Conservation (phyloP, 106 monocot genomes). For the Apostasia ramifera region DNA sequence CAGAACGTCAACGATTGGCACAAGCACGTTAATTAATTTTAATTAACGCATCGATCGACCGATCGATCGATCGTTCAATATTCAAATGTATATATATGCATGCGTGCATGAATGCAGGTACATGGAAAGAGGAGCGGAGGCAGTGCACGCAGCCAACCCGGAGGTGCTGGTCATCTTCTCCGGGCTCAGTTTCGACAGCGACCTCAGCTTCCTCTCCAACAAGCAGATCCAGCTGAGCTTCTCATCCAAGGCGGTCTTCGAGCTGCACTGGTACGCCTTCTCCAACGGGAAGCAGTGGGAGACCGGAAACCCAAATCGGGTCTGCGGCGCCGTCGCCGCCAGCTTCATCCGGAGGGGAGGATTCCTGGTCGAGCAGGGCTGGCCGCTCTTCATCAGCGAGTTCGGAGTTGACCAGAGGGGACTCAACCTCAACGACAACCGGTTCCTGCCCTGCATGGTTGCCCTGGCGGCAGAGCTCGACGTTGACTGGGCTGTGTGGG, state of each 20-base stretch:
- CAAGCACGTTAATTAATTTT: not conserved
- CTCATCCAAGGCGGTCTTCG: constrained; percentile 12
- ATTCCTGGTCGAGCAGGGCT: constrained; percentile 10
- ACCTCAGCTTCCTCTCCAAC: constrained; percentile 17
- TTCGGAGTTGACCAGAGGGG: constrained; percentile 29
- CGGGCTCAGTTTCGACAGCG: constrained; percentile 21
- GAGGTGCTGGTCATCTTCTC: constrained; percentile 26
- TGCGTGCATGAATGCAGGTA: not conserved
- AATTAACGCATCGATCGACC: constrained; percentile 12
- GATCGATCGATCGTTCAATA: constrained; percentile 16
- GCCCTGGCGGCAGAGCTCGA: constrained; percentile 24
- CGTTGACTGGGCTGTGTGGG: constrained; percentile 34
- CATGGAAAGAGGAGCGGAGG: constrained; percentile 21
- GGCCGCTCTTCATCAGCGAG: constrained; percentile 23
- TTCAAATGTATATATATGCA: no score
- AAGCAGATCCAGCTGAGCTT: constrained; percentile 1
- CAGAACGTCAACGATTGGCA: constrained; percentile 18
- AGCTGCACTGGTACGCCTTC: constrained; percentile 36
- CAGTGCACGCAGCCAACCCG: constrained; percentile 24
- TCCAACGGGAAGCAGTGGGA: constrained; percentile 11
- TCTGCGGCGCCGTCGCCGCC: not conserved
- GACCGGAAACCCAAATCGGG: constrained; percentile 5
- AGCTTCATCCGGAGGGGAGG: constrained; percentile 5
- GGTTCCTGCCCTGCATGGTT: constrained; percentile 18
- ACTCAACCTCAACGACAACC: constrained; percentile 11